Base-by-base conservation (phyloP, 2,329 filamentous ascomycete genomes). In the Neurospora crassa region DNA sequence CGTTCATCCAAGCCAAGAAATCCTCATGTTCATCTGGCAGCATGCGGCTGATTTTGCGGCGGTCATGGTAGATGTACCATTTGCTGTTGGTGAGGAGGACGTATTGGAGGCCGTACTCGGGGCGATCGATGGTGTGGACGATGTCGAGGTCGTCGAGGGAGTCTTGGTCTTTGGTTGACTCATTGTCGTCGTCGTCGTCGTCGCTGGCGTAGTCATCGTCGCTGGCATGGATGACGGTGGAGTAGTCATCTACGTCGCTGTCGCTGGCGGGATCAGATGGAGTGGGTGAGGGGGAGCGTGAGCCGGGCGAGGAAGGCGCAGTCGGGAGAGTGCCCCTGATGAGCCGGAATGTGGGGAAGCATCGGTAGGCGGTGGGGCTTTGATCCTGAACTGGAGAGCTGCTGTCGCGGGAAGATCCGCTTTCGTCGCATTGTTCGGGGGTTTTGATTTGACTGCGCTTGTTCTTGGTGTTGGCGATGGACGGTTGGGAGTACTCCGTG, bases 301-400 rank as follows among this genome's bases (percentile, higher is more conserved):
- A 2, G 24, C 24, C 53, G 53, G 1, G 2, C 18, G 53, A 2
- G 14, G 29, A 63, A 63, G 53, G 53, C 14, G 53, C 53, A 3
- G 1, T 2, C 7, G 24, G 3, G 7, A 63, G 10, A 14, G 11
- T 40, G 11, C 10, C 40, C 29, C 29, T 29, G 29, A 29, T 29
- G 2, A 40, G 37, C 37, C 37, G 37, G 10, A 40, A 40, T 40
- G 53, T 63, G 7, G 53, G 53, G 24, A 59, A 59, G 2, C 14
- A 34, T 1, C 16, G 47, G 24, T 16, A 18, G 47, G 3, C 5
- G 12, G 47, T 59, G 24, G 47, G 20, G 12, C 12, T 18, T 16
- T 29, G 6, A 8, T 53, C 20, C 0, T 29, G 20, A 53, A 8
- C 0, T 16, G 12, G 2, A 0, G 12, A 16, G 20, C 2, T 12